phyloP scores from a whole-genome alignment of 345 rosid genomes.

The Citrus hindsii region DNA sequence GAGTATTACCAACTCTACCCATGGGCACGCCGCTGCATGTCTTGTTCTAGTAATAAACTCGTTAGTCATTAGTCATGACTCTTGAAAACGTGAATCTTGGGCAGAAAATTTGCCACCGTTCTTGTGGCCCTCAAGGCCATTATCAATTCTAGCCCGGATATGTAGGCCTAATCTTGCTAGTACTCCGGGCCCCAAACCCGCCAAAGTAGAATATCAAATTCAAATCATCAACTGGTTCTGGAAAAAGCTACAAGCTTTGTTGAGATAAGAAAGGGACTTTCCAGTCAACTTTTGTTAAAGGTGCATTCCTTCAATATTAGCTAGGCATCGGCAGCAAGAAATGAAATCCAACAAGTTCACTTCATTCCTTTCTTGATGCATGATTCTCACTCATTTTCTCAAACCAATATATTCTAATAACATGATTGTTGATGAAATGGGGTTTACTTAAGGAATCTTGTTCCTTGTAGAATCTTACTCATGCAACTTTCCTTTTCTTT shows the following conservation, averaged over 20 bases:
- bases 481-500: slow-evolving; percentile 41
- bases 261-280: background rate
- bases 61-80: too few relatives aligned
- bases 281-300: background rate
- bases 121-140: too few relatives aligned
- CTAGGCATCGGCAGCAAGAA: background rate
- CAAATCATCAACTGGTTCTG: background rate
- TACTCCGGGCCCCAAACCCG: background rate
- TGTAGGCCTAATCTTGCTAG: background rate
- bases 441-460: slow-evolving; percentile 37
- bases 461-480: slow-evolving; percentile 33
- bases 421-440: slow-evolving; percentile 2
- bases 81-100: too few relatives aligned
- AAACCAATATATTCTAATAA: background rate
- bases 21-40: too few relatives aligned
- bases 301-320: background rate
- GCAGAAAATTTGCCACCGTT: too few relatives aligned
- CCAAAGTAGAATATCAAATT: background rate
- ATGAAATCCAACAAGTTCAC: slow-evolving; percentile 14
- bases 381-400: background rate
- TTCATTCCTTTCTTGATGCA: slow-evolving; percentile 24
- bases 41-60: too few relatives aligned
- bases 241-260: background rate
- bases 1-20: too few relatives aligned
- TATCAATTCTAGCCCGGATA: background rate